Evolutionary conservation across 768 basidiomycete genomes (phyloP).

Genomic region (Panaeolus cyanescens): DNA sequence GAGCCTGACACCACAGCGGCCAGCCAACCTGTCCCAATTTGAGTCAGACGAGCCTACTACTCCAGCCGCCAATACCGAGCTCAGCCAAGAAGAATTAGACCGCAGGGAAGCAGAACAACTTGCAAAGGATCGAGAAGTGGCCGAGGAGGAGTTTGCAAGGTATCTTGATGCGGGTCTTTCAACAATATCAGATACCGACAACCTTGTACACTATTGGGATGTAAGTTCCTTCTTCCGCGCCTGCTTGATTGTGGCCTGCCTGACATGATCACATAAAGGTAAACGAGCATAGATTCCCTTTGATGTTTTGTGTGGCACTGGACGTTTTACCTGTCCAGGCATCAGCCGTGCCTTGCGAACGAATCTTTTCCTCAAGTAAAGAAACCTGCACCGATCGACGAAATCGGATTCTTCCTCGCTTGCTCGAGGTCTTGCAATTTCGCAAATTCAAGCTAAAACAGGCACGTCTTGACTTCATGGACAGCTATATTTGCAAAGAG

Average conservation of each 20-base stretch:
- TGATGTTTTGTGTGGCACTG: conserved; percentile 20
- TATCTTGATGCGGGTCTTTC: neutral
- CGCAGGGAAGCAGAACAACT: neutral
- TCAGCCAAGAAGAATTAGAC: neutral
- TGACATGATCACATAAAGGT: neutral
- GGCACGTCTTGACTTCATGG: conserved; percentile 1
- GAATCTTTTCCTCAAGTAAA: conserved; percentile 32
- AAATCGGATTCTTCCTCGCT: conserved; percentile 15
- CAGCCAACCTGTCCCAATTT: too few species aligned
- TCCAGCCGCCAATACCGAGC: neutral
- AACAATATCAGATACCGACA: neutral
- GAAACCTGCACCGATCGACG: conserved; percentile 25
- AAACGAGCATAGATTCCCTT: conserved; percentile 13
- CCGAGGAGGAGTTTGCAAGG: neutral
- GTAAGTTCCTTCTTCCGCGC: neutral
- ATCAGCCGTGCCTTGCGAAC: conserved; percentile 31
- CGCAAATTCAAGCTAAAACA: conserved; percentile 22
- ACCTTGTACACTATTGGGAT: conserved; percentile 7
- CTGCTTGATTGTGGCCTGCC: neutral
- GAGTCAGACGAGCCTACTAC: too few species aligned
- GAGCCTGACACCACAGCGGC: too few species aligned
- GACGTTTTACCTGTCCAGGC: conserved; percentile 30
- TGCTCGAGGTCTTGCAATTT: conserved; percentile 30
- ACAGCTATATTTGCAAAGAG: neutral
- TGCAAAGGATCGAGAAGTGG: neutral